Evolutionary conservation across 306 rosid species (phyloP).

Genomic region (Comarum palustre): DNA sequence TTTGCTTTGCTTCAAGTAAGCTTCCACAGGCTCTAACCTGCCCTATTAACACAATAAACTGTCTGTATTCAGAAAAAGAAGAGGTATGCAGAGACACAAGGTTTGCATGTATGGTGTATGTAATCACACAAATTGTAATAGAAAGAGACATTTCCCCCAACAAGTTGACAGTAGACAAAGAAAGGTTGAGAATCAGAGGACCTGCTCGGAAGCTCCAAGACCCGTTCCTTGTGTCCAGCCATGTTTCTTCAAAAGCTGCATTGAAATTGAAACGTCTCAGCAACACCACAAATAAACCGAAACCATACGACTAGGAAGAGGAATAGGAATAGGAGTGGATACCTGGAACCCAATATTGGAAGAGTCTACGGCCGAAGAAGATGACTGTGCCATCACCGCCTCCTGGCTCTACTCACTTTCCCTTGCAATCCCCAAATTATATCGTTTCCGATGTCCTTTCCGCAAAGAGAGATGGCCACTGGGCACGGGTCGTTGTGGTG

Average conservation of each 20-base stretch:
- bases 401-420: neutral
- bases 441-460: too few species aligned
- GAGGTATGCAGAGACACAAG: neutral
- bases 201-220: slow-evolving; percentile 11
- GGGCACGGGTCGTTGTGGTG: too few species aligned
- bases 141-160: neutral
- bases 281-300: neutral
- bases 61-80: neutral
- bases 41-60: slow-evolving; percentile 1
- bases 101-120: neutral
- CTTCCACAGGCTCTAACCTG: slow-evolving; percentile 12
- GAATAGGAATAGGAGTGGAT: neutral
- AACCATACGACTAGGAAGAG: neutral
- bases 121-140: neutral
- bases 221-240: slow-evolving; percentile 6
- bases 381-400: slow-evolving; percentile 10
- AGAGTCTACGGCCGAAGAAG: slow-evolving; percentile 46
- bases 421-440: neutral
- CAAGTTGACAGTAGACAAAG: neutral
- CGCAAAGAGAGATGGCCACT: too few species aligned
- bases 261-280: neutral
- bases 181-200: neutral
- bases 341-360: slow-evolving; percentile 70
- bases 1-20: slow-evolving; percentile 14
- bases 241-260: slow-evolving; percentile 13